Percentiles rank a stretch among this genome's conserved stretches.
Evolutionary conservation across 1,139 yeast species (phyloP).

Genomic region (Diutina siamensis): DNA sequence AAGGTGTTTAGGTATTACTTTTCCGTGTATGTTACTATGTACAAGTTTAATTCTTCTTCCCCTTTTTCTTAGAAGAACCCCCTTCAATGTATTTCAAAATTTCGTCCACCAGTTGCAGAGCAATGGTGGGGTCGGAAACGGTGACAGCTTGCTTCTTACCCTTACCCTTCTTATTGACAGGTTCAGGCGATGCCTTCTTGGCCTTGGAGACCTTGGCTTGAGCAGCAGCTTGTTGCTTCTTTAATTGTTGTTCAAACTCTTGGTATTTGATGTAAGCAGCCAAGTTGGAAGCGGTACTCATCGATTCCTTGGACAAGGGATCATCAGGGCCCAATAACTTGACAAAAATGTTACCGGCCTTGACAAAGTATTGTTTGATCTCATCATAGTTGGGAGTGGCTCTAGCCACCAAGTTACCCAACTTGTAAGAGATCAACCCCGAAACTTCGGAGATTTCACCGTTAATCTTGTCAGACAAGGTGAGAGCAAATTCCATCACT

Average conservation of each 20-base stretch:
- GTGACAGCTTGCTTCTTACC: conserved; percentile 11
- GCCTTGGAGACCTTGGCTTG: conserved; percentile 8
- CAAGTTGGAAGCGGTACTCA: conserved; percentile 47
- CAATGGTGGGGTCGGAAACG: conserved; percentile 41
- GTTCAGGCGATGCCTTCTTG: conserved; percentile 15
- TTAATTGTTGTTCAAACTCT: conserved; percentile 20
- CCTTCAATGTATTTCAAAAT: conserved; percentile 59
- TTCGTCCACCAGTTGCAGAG: conserved; percentile 54
- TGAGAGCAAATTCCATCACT: conserved; percentile 32
- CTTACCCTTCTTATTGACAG: conserved; percentile 12
- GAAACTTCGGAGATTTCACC: conserved; percentile 51
- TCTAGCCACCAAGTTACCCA: conserved; percentile 42
- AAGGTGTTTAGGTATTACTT: neutral
- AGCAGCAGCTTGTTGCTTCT: conserved; percentile 15
- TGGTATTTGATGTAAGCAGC: conserved; percentile 27
- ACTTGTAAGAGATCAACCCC: conserved; percentile 51
- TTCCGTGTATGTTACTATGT: neutral
- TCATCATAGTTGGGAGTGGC: conserved; percentile 40
- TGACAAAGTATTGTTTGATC: conserved; percentile 41
- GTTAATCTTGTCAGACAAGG: conserved; percentile 36
- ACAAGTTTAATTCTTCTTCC: conserved; percentile 9
- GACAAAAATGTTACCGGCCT: conserved; percentile 43
- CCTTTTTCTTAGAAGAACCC: conserved; percentile 11
- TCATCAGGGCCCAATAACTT: conserved; percentile 52
- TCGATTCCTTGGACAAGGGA: conserved; percentile 49